phyloP scores from a whole-genome alignment of 805 yeast genomes.

The Lachancea fermentati region DNA sequence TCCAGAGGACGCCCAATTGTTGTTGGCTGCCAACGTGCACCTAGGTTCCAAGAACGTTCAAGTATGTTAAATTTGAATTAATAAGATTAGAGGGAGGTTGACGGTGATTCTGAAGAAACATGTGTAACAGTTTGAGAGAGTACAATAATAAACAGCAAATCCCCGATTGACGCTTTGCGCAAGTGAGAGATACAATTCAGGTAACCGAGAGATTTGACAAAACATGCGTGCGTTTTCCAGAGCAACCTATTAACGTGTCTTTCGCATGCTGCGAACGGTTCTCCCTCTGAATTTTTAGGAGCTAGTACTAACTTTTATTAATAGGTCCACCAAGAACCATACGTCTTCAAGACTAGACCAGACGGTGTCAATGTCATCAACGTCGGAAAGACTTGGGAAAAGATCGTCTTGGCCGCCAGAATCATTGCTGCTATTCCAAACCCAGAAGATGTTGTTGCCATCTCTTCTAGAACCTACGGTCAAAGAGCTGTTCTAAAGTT shows the following conservation, averaged over 20 bases:
- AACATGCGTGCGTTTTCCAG: too few relatives aligned
- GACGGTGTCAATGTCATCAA: constrained; percentile 99
- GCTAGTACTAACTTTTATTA: constrained; percentile 7
- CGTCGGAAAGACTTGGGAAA: constrained; percentile 99
- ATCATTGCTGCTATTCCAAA: constrained; percentile 99
- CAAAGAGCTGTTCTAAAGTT: constrained; percentile 99
- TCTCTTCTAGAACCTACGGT: constrained; percentile 98
- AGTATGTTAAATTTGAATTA: constrained; percentile 54
- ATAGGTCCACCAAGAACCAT: constrained; percentile 92
- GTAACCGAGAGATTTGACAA: too few relatives aligned
- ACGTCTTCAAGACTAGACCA: constrained; percentile 97
- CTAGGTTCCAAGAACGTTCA: constrained; percentile 99
- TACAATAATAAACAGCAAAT: too few relatives aligned
- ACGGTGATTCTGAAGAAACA: background rate
- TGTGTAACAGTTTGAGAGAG: constrained; percentile 10
- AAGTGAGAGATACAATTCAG: too few relatives aligned
- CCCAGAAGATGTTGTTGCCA: constrained; percentile 97
- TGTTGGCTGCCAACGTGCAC: constrained; percentile 99
- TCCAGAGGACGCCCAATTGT: constrained; percentile 97
- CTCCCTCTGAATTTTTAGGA: too few relatives aligned
- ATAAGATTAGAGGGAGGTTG: background rate
- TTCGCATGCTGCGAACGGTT: too few relatives aligned
- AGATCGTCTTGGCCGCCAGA: constrained; percentile 98
- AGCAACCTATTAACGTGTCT: too few relatives aligned
- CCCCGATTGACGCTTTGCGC: too few relatives aligned